Evolutionary conservation across 2,329 filamentous ascomycete genomes (phyloP).

Genomic region (Diaporthe vexans): DNA sequence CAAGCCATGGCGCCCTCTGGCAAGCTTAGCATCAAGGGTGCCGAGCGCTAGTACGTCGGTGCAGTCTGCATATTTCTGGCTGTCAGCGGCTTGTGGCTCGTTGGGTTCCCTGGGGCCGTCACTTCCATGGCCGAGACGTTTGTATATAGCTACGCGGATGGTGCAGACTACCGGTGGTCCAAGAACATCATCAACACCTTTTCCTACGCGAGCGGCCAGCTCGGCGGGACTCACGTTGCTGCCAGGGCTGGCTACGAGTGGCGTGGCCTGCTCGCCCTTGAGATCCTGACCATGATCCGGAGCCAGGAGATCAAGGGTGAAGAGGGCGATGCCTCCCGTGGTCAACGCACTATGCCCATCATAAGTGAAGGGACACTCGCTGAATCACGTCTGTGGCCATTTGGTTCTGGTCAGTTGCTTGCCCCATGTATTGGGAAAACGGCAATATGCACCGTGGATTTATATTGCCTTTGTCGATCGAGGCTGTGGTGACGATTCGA

Average conservation of each 20-base stretch:
- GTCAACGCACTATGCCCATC: no score
- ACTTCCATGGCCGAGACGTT: slow-evolving; percentile 51
- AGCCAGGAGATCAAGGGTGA: no score
- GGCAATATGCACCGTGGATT: no score
- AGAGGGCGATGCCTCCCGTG: no score
- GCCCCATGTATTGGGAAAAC: no score
- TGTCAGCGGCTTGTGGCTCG: slow-evolving; percentile 34
- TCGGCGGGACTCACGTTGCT: background rate
- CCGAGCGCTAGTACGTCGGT: slow-evolving; percentile 36
- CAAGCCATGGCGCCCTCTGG: slow-evolving; percentile 45
- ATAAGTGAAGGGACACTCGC: no score
- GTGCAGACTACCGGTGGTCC: slow-evolving; percentile 12
- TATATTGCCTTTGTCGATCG: no score
- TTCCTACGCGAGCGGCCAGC: slow-evolving; percentile 9
- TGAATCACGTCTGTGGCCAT: no score
- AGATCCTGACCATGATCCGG: no score
- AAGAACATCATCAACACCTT: slow-evolving; percentile 20
- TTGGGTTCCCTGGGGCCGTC: slow-evolving; percentile 2
- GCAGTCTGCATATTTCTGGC: slow-evolving; percentile 45
- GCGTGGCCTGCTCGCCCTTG: background rate
- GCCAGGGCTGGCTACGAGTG: slow-evolving; percentile 33
- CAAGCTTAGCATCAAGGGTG: slow-evolving; percentile 45
- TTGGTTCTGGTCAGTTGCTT: no score
- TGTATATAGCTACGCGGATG: slow-evolving; percentile 53
- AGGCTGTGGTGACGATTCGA: no score